These are phyloP conservation scores for Pythium volutum DNA, from an alignment of 352 stramenopile species.

Conservation along the genomic window DNA sequence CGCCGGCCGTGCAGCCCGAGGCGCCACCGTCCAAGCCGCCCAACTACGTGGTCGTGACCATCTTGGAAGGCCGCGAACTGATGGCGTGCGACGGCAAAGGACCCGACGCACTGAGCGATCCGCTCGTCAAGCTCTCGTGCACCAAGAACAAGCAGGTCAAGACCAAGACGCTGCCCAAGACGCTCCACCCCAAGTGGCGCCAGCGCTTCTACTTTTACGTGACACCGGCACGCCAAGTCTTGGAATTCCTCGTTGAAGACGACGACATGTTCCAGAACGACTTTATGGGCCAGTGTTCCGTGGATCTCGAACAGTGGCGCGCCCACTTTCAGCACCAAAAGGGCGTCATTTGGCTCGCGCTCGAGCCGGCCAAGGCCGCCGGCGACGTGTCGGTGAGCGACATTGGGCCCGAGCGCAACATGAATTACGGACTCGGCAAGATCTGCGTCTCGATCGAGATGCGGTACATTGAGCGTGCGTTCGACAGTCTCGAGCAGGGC, in stretches of 20 bases:
- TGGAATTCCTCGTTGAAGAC: slow-evolving; percentile 66
- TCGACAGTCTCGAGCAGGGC: slow-evolving; percentile 60
- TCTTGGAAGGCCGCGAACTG: slow-evolving; percentile 57
- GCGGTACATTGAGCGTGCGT: slow-evolving; percentile 51
- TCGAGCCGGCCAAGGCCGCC: slow-evolving; percentile 47
- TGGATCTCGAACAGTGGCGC: slow-evolving; percentile 63
- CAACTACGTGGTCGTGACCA: slow-evolving; percentile 67
- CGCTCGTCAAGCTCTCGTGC: slow-evolving; percentile 53
- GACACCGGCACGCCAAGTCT: slow-evolving; percentile 35
- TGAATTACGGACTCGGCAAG: slow-evolving; percentile 39
- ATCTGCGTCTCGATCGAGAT: slow-evolving; percentile 66
- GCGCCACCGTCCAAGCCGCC: slow-evolving; percentile 16
- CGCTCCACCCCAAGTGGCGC: slow-evolving; percentile 58
- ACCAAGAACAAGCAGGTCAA: slow-evolving; percentile 54
- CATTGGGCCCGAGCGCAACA: slow-evolving; percentile 27
- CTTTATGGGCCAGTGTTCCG: slow-evolving; percentile 67
- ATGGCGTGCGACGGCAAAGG: slow-evolving; percentile 54
- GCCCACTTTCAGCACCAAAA: slow-evolving; percentile 45
- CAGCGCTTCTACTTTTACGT: slow-evolving; percentile 71
- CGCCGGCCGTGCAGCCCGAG: background rate
- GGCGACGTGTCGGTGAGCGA: slow-evolving; percentile 39
- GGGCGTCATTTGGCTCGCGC: slow-evolving; percentile 62
- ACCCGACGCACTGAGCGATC: slow-evolving; percentile 58
- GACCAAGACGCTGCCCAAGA: slow-evolving; percentile 66
- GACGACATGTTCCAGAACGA: slow-evolving; percentile 64